Evolutionary conservation across 164 flowering plant species (phyloP).

Genomic region (Aristolochia californica): DNA sequence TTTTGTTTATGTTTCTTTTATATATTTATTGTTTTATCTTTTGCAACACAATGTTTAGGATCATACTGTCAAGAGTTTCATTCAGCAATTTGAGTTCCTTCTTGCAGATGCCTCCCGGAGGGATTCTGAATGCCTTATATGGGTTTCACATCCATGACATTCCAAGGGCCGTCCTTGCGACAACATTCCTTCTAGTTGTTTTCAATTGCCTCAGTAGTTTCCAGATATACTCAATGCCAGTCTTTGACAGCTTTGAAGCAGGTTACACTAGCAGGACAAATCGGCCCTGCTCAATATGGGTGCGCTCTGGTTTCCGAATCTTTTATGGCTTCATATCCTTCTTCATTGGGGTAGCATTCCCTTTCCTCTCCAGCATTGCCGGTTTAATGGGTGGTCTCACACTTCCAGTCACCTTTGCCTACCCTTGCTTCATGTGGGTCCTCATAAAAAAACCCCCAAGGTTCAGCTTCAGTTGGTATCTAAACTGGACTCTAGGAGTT

Average conservation of each 20-base stretch:
- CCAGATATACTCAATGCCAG: slow-evolving; percentile 99
- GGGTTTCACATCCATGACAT: slow-evolving; percentile 81
- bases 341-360: slow-evolving; percentile 92
- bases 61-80: no score
- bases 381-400: slow-evolving; percentile 93
- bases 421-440: slow-evolving; percentile 99
- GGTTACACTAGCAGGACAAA: slow-evolving; percentile 92
- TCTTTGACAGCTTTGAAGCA: slow-evolving; percentile 95
- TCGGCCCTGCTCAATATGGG: slow-evolving; percentile 98
- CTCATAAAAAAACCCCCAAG: slow-evolving; percentile 73
- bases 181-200: slow-evolving; percentile 85
- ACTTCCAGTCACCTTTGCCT: slow-evolving; percentile 95
- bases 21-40: no score
- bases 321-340: slow-evolving; percentile 77
- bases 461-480: slow-evolving; percentile 85
- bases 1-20: no score
- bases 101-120: slow-evolving; percentile 85
- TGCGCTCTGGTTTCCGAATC: slow-evolving; percentile 81
- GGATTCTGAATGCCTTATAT: slow-evolving; percentile 71
- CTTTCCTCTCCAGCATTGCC: slow-evolving; percentile 93
- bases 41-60: no score
- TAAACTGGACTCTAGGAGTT: slow-evolving; percentile 85
- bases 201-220: slow-evolving; percentile 95
- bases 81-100: not conserved
- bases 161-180: slow-evolving; percentile 80